Conservation (phyloP, 2,329 filamentous ascomycete species). For the Aurifilum marmelostoma region DNA sequence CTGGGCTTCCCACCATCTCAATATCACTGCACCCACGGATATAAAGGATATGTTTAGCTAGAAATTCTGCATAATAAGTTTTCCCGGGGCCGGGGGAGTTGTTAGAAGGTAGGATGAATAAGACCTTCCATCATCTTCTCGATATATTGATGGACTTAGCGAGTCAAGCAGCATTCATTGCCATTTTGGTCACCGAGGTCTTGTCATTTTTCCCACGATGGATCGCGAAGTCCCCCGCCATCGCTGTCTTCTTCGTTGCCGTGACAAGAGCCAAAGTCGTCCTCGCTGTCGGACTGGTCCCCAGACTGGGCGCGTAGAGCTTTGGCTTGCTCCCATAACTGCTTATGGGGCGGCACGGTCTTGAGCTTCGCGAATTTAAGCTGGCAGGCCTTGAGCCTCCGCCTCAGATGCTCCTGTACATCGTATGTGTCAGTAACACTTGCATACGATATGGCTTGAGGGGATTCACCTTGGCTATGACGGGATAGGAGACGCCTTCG, state of each 20-base stretch:
- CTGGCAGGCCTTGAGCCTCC: slow-evolving; percentile 5
- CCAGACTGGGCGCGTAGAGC: background rate
- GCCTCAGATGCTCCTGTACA: background rate
- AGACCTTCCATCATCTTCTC: background rate
- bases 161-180: too few species aligned
- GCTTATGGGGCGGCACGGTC: background rate
- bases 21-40: background rate
- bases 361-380: slow-evolving; percentile 5
- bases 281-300: background rate
- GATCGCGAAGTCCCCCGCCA: too few species aligned
- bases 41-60: background rate
- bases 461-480: background rate
- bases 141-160: too few species aligned
- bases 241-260: too few species aligned
- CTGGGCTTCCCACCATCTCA: background rate
- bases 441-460: too few species aligned
- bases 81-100: background rate
- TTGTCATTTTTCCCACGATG: background rate
- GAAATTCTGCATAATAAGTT: background rate
- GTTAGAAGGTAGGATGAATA: background rate
- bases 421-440: background rate
- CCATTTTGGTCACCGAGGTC: background rate
- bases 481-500: background rate
- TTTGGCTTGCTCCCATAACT: slow-evolving; percentile 1
- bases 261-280: background rate